A percentile compares a stretch with the other conserved stretches of the same genome.
Evolutionary conservation across 495 filamentous ascomycete species (phyloP).

Genomic region (Talaromyces wortmannii): DNA sequence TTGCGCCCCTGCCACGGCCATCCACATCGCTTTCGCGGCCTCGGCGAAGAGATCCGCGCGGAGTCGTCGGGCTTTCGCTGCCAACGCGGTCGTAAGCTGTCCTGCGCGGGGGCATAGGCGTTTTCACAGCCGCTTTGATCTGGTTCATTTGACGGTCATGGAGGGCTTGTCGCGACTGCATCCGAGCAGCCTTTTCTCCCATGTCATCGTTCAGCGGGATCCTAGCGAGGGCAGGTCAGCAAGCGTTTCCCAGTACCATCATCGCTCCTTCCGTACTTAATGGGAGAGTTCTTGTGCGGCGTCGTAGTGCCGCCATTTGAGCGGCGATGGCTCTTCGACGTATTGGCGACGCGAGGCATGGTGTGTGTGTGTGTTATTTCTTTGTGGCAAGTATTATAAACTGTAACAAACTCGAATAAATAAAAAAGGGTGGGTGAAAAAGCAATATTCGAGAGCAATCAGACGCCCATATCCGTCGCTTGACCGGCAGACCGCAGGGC

Average conservation of each 20-base stretch:
- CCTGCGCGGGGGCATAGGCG: conserved; percentile 65
- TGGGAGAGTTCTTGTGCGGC: conserved; percentile 55
- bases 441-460: not conserved
- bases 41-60: conserved; percentile 44
- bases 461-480: not conserved
- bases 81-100: conserved; percentile 55
- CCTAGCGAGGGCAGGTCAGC: conserved; percentile 17
- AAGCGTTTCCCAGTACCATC: not conserved
- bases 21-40: conserved; percentile 55
- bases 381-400: conserved; percentile 7
- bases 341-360: conserved; percentile 71
- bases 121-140: conserved; percentile 78
- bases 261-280: conserved; percentile 51
- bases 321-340: conserved; percentile 40
- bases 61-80: conserved; percentile 60
- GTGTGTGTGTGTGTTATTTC: conserved; percentile 23
- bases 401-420: not conserved
- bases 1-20: conserved; percentile 65
- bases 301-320: conserved; percentile 47
- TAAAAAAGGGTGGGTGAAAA: conserved; percentile 4
- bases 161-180: conserved; percentile 79
- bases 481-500: not conserved
- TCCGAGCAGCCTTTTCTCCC: conserved; percentile 80
- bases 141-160: conserved; percentile 90
- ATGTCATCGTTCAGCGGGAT: conserved; percentile 96